Evolutionary conservation across 768 basidiomycete species (phyloP), one percentile per base, ranked within the genome.

Genomic region (Suillus alpinus): DNA sequence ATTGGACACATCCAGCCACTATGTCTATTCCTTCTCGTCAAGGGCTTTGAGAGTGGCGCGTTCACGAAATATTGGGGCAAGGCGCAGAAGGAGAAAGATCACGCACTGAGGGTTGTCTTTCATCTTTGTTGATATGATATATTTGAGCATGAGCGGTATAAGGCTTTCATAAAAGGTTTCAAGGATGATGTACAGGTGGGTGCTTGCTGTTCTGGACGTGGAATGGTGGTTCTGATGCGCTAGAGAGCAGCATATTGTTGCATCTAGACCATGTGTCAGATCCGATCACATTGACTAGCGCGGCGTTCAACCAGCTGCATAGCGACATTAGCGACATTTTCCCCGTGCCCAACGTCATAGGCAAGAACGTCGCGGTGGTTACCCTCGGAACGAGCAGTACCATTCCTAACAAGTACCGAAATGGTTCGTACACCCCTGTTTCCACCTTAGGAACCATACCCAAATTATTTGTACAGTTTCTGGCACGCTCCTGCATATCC

Each of bases 371-470:
- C 7, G 74, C 73, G 12, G 76, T 98, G 46, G 82, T 91, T 12
- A 82, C 94, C 2, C 78, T 98, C 7, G 96, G 96, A 2, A 98
- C 96, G 0, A 91, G 92, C 2, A 95, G 94, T 67, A 88, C 93
- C 0, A 71, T 92, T 40, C 92, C 95, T 0, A 88, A 82, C 41
- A 91, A 88, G 71, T 93, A 93, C 66, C 83, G 95, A 59, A 98
- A 96, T 71, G 91, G 93, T 93, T 56, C 41, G 80, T 65, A 37
- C 34, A 40, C 60, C 44, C 37, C n/a, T 16, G 59, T 63, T 23
- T 41, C 14, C 26, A 51, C 16, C n/a, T 37, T 16, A n/a, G 1
- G 7, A 36, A 43, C 61, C 69, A 20, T 20, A 13, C 26, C 51
- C 26, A 39, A 6, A 23, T 23, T 55, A 8, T 16, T 20, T 44